Evolutionary conservation across 2,329 filamentous ascomycete species (phyloP).

Genomic region (Aspergillus oerlinghausenensis): DNA sequence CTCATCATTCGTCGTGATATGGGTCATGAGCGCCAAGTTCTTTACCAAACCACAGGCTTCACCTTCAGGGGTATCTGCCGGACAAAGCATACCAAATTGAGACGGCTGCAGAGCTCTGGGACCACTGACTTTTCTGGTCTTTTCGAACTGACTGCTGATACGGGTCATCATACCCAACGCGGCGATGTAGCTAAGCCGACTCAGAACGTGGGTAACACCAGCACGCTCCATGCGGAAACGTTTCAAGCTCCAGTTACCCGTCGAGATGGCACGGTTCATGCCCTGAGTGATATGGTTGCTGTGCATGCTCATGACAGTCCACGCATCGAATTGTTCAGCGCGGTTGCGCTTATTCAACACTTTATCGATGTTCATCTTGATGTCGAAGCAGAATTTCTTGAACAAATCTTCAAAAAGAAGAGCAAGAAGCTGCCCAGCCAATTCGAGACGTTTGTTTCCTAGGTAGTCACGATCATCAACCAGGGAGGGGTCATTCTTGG

Average conservation of each 20-base stretch:
- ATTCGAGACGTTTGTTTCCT: conserved; percentile 90
- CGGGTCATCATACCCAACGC: conserved; percentile 99
- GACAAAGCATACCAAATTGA: conserved; percentile 97
- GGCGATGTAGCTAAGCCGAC: conserved; percentile 90
- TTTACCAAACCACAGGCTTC: conserved; percentile 97
- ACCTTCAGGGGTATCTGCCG: conserved; percentile 95
- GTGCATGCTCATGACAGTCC: conserved; percentile 76
- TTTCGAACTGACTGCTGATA: conserved; percentile 97
- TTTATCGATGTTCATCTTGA: conserved; percentile 94
- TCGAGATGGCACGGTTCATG: conserved; percentile 93
- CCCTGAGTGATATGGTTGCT: conserved; percentile 85
- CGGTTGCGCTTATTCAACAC: conserved; percentile 90
- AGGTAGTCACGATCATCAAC: conserved; percentile 98
- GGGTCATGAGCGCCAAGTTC: conserved; percentile 97
- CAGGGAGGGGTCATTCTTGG: conserved; percentile 78
- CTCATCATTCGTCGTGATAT: conserved; percentile 95
- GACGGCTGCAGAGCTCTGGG: conserved; percentile 94
- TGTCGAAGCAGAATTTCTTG: conserved; percentile 85
- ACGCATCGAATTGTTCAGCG: conserved; percentile 81
- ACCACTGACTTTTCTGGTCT: conserved; percentile 93
- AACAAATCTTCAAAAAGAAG: conserved; percentile 96
- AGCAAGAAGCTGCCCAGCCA: conserved; percentile 90
- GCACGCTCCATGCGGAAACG: conserved; percentile 98
- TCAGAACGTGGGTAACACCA: conserved; percentile 93
- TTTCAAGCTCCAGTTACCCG: conserved; percentile 96